Base-by-base conservation (phyloP, 768 basidiomycete genomes). In the Macrolepiota fuliginosa region DNA sequence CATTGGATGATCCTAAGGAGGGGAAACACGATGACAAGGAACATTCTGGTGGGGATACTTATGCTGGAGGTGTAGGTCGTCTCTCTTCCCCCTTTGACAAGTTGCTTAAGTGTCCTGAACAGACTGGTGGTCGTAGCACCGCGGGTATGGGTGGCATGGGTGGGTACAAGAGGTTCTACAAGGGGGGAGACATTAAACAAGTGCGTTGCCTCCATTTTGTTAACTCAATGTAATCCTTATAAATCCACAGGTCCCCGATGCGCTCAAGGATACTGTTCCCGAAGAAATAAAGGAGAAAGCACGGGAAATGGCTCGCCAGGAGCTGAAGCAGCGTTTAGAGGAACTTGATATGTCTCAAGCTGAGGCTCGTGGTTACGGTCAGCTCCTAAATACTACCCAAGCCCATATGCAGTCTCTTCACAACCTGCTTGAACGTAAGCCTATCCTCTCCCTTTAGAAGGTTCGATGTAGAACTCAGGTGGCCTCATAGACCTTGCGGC, bases 91-190 rank as follows among this genome's bases (percentile, higher is more conserved):
- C 11, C 15, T 29, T 9, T 62, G 29, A 27, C 61, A 39, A 2
- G 2, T 24, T 42, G 15, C 17, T 19, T 45, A 11, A 53, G 29
- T 47, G 51, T 55, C 24, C 57, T 15, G 29, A 17, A 19, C 61
- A 89, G 87, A 84, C 83, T 29, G 87, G 87, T 32, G 87, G 87
- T 10, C 75, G 85, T 24, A 84, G 85, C 65, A 88, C 87, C 3
- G 87, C 87, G 7, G 87, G 87, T 1, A 72, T 87, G 63, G 87
- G 87, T 2, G 87, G 87, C 3, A 75, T 79, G n/a, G 87, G 86
- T 11, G 87, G 87, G 0, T 88, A 87, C 68, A 88, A 86, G 72
- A 81, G 87, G 12, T 67, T 87, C 0, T 86, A 80, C 70, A 85
- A 85, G 64, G 83, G 83, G 12, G 85, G 86, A 11, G 78, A 87